Evolutionary conservation across 148 eudicot species (phyloP).

Genomic region (Amaranthus hypochondriacus): DNA sequence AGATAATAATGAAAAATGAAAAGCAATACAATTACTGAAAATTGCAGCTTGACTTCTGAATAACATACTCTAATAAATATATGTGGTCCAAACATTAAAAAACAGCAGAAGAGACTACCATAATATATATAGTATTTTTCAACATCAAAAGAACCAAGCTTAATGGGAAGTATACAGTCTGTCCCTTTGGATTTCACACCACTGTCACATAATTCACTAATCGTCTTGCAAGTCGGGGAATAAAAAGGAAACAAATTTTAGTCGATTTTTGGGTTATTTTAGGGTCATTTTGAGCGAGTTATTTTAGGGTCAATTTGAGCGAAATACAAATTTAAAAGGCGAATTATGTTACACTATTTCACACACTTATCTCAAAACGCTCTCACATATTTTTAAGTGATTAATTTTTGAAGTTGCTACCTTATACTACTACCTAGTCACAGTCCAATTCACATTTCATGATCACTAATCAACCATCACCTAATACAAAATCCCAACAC

Average conservation of each 20-base stretch:
- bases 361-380: too few relatives aligned
- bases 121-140: neutral
- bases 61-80: neutral
- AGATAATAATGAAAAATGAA: neutral
- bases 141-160: neutral
- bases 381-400: neutral
- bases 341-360: too few relatives aligned
- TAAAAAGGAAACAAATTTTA: too few relatives aligned
- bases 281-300: too few relatives aligned
- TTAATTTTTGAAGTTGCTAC: too few relatives aligned
- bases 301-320: too few relatives aligned
- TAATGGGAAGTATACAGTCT: neutral
- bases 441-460: neutral
- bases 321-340: too few relatives aligned
- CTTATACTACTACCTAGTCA: too few relatives aligned
- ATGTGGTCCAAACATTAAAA: constrained; percentile 7
- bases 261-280: too few relatives aligned
- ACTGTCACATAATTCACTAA: too few relatives aligned
- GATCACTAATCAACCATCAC: neutral
- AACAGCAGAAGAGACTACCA: neutral
- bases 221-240: too few relatives aligned
- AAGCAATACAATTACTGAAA: neutral
- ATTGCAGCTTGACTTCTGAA: neutral
- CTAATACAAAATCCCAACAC: neutral
- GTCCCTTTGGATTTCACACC: too few relatives aligned